Evolutionary conservation across 495 filamentous ascomycete species (phyloP), one percentile per base, ranked within the genome.

Genomic region (Xylaria venustula): DNA sequence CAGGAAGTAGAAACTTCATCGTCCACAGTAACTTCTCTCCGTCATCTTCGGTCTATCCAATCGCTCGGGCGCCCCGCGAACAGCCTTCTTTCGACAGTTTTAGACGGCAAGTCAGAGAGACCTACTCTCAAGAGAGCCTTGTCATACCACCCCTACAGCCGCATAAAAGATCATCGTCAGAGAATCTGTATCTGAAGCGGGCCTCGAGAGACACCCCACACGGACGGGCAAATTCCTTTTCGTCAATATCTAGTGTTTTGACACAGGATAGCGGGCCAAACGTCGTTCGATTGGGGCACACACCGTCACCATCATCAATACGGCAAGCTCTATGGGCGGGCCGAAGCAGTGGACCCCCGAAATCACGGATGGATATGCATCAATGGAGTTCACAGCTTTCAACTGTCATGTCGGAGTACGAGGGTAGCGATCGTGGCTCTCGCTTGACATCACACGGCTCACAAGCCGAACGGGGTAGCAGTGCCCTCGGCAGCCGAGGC

Each of bases 381-480:
- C 83, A 84, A 75, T 89, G 88, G 84, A 90, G 88, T 70, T 86
- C 88, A 65, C 87, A 89, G 69, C 79, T 92, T 12, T 90, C 89
- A 19, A 87, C 88, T 17, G 87, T 91, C 28, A 81, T 83, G 52
- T 91, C 89, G 20, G 85, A 87, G 58, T 85, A 85, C 74, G 80
- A 82, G 46, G 74, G 74, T 50, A 81, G 80, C 62, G 67, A 72
- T 11, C 66, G 57, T 7, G 66, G 68, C 26, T 79, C 77, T 20
- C 77, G 76, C n/a, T 75, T 77, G 7, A 73, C 70, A 34, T 83
- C 80, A 15, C 67, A 67, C 14, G 72, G 71, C n/a, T 75, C 76
- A 3, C 69, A 71, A 23, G 66, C 64, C 42, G 67, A 69, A 17
- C 70, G 76, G 40, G 73, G 70, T 55, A 79, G 78, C 59, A 73